Evolutionary conservation across 2,329 filamentous ascomycete species (phyloP).

Genomic region (Zasmidium citrigriseum): DNA sequence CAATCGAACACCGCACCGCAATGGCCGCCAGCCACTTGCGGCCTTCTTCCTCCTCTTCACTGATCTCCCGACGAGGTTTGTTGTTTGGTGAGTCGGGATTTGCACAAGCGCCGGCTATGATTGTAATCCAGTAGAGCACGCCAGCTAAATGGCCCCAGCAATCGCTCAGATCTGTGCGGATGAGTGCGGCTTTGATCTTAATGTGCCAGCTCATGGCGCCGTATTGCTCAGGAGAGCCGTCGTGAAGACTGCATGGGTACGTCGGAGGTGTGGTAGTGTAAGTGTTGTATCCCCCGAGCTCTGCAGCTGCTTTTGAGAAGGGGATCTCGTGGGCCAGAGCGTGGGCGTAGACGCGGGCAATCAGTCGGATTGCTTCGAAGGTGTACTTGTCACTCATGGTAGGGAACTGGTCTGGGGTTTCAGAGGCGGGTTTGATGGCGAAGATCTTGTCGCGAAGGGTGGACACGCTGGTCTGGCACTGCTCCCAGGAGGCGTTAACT

Average conservation of each 20-base stretch:
- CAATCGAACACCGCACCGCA: constrained; percentile 32
- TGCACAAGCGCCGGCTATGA: constrained; percentile 34
- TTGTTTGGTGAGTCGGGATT: constrained; percentile 19
- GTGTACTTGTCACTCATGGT: constrained; percentile 19
- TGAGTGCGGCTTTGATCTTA: constrained; percentile 27
- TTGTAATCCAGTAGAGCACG: constrained; percentile 34
- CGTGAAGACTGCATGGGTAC: neutral
- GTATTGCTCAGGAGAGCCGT: neutral
- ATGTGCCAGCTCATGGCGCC: constrained; percentile 19
- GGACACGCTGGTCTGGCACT: constrained; percentile 6
- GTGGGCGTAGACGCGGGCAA: constrained; percentile 29
- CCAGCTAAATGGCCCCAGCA: constrained; percentile 37
- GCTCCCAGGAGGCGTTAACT: constrained; percentile 8
- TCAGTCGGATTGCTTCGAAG: constrained; percentile 33
- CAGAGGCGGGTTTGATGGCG: constrained; percentile 7
- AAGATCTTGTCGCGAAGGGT: constrained; percentile 20
- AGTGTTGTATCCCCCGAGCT: neutral
- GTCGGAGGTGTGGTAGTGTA: neutral
- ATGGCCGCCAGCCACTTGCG: constrained; percentile 35
- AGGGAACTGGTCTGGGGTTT: constrained; percentile 12
- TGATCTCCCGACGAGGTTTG: constrained; percentile 10
- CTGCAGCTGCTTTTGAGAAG: constrained; percentile 26
- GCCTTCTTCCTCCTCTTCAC: constrained; percentile 26
- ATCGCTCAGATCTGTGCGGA: constrained; percentile 29
- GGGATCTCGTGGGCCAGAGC: constrained; percentile 26